These are phyloP conservation scores for Phialophora macrospora DNA, from an alignment of 2,329 filamentous ascomycete species.

Conservation along the genomic window DNA sequence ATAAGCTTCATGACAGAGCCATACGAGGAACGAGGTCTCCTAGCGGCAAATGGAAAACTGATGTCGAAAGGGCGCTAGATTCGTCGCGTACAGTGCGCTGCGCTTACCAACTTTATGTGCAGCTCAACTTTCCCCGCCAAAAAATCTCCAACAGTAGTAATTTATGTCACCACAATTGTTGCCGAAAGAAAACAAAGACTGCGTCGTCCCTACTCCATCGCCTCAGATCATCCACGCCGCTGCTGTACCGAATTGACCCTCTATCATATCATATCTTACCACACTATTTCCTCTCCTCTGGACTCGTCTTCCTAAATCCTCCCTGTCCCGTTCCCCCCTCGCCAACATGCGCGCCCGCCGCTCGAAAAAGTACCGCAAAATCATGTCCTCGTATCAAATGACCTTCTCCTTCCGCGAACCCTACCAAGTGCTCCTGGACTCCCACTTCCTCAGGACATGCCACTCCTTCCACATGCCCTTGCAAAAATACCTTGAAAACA, in stretches of 20 bases:
- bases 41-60: no score
- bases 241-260: not conserved
- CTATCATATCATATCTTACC: not conserved
- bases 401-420: conserved; percentile 90
- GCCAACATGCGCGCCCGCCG: conserved; percentile 69
- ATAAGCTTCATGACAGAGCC: no score
- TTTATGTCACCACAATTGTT: not conserved
- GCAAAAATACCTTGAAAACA: conserved; percentile 74
- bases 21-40: no score
- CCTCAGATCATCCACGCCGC: not conserved
- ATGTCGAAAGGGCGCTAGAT: no score
- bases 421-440: conserved; percentile 90
- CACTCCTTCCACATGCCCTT: conserved; percentile 88
- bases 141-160: not conserved
- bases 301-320: not conserved
- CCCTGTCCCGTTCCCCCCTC: not conserved
- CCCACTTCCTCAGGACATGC: conserved; percentile 80
- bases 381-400: conserved; percentile 89
- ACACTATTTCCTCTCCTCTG: not conserved
- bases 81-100: not conserved
- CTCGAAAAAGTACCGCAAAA: conserved; percentile 79
- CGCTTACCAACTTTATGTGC: not conserved
- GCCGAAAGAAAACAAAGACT: not conserved
- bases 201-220: not conserved
- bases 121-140: conserved; percentile 2